Percentiles rank a stretch among this genome's conserved stretches.
Conservation (phyloP, 2,329 filamentous ascomycete genomes). For the Aureobasidium namibiae region DNA sequence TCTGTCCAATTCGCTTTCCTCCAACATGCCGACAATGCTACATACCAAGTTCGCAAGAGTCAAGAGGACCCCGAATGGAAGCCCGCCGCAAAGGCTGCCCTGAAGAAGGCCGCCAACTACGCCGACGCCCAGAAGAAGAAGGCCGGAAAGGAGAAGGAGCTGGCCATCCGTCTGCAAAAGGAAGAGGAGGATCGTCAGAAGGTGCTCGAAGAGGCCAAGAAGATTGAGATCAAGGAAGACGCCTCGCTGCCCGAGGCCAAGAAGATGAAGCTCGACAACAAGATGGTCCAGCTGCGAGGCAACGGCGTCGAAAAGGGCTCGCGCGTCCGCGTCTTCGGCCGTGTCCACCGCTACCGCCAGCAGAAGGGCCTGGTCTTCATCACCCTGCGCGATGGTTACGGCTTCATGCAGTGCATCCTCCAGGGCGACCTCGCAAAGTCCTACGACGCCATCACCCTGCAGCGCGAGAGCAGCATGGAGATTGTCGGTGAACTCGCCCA, state of each 20-base stretch:
- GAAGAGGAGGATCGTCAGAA: conserved; percentile 62
- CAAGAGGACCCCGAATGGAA: conserved; percentile 64
- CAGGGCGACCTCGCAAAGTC: conserved; percentile 76
- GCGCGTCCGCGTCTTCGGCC: conserved; percentile 70
- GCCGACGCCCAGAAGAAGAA: conserved; percentile 77
- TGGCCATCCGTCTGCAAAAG: conserved; percentile 63
- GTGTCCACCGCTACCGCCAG: conserved; percentile 70
- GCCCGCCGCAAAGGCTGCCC: conserved; percentile 69
- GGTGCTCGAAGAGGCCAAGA: conserved; percentile 74
- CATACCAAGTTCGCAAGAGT: conserved; percentile 61
- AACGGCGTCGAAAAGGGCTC: conserved; percentile 51
- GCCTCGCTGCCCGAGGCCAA: conserved; percentile 62
- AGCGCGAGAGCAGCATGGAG: conserved; percentile 78
- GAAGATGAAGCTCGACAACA: conserved; percentile 68
- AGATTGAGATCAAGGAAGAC: conserved; percentile 64
- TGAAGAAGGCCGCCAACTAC: conserved; percentile 75
- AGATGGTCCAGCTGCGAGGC: conserved; percentile 50
- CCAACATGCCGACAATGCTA: conserved; percentile 54
- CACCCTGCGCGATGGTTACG: conserved; percentile 77
- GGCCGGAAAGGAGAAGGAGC: conserved; percentile 66
- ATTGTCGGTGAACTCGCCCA: conserved; percentile 77
- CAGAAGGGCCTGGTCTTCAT: conserved; percentile 85
- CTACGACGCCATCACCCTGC: conserved; percentile 82
- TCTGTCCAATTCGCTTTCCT: conserved; percentile 70
- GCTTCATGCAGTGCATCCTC: conserved; percentile 76